Evolutionary conservation across 2,329 filamentous ascomycete species (phyloP), one percentile per base, ranked within the genome.

Genomic region (Fusarium annulatum): DNA sequence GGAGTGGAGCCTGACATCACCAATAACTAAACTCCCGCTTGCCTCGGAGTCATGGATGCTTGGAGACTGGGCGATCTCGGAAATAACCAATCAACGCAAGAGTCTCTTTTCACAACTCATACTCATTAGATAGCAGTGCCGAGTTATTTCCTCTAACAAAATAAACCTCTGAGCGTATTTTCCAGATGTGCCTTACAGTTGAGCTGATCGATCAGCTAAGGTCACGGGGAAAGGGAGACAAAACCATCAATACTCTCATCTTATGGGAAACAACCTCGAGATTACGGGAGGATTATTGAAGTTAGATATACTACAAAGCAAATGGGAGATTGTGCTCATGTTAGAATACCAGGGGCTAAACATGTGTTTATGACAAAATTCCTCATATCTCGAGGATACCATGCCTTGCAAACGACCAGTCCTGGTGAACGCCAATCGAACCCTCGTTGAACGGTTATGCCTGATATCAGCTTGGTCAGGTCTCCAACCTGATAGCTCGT

Each of bases 1-100:
- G 16, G 23, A 33, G 71, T 74, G 71, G 71, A 39, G 57, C 71
- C 57, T 72, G 72, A 65, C 71, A 74, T 74, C 71, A 72, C 72
- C 36, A 41, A 36, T 51, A 26, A 55, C 30, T 33, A 33, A 33
- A 33, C 38, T 58, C 52, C 42, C n/a, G 48, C 23, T 58, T 59
- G 52, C 60, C 69, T 62, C 21, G 43, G 60, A 53, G 42, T 64
- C 46, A 62, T 28, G 26, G 26, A 28, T 41, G 46, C 56, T 49
- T 48, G 12, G 19, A 39, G 41, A 42, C 46, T 49, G 28, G 15
- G 28, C 58, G 9, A 52, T 52, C 33, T 52, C n/a, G 18, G 49
- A 7, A 53, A 21, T 18, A n/a, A 9, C 67, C 59, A 72, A 72
- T 73, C 67, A 72, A 41, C 36, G 51, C 14, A 16, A 30, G 26